Evolutionary conservation across 306 rosid species (phyloP), one percentile per base, ranked within the genome.

Genomic region (Ormosia emarginata): DNA sequence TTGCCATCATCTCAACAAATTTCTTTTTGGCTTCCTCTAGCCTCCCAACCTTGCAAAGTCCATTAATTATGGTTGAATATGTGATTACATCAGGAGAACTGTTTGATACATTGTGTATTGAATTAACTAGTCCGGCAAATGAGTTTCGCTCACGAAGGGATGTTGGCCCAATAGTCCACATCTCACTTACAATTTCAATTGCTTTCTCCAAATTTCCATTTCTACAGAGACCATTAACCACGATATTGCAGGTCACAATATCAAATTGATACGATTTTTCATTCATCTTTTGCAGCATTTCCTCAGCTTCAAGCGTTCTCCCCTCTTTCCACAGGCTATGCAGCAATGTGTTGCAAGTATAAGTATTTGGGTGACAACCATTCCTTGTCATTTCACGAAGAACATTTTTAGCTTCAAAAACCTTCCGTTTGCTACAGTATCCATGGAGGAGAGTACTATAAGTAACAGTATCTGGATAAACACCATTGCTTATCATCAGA

Each of bases 281-380:
- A n/a, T 88, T 89, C 97, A 92, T 95, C 90, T 77, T 93, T 73
- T 82, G 87, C 72, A 92, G 90, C 85, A 92, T 74, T 73, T 93
- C 90, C 91, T 93, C 93, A 2, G 97, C 99, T 83, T 95, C 98
- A 44, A 74, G 87, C 65, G 82, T 85, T 73, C 92, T 86, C 86
- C 94, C 96, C 87, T 95, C 91, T 79, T 90, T 93, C 96, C 98
- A 95, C 32, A 95, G 83, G 87, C 98, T 95, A 79, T 92, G 93
- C 83, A 95, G 86, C 86, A 95, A 84, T 40, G 87, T 90, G 83
- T 93, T 93, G 84, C 98, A 95, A 70, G 99, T 93, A 78, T 86
- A 90, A 82, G 88, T 85, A 83, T 95, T 95, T 34, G 99, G 99
- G 58, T 70, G 83, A 82, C 97, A 90, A 68, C 86, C 63, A 61